Evolutionary conservation across 1,284 basidiomycete genomes (phyloP), one percentile per base, ranked within the genome.

Genomic region (Ganoderma leucocontextum): DNA sequence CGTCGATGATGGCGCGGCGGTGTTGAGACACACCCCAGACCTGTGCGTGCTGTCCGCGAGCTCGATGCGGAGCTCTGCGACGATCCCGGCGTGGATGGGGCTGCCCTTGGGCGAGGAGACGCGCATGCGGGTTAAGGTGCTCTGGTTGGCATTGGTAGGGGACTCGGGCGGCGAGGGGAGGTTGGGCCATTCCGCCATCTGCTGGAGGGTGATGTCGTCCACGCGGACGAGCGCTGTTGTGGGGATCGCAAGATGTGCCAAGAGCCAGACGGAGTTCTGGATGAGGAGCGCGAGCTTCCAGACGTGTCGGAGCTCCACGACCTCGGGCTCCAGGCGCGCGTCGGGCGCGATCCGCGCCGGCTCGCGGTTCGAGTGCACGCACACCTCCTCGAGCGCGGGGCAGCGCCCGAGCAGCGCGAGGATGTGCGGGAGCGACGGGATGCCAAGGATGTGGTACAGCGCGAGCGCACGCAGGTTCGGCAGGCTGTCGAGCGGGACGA

Each of bases 391-490:
- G 25, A 67, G 47, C 35, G 25, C 4, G 22, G 66, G 66, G 41
- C 66, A 67, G 19, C 66, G 62, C 8, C 19, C 15, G 15, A 67
- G 44, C 4, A 67, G 62, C 8, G 47, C 36, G 17, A 67, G 58
- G 49, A 67, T 52, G 19, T 42, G 49, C 7, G 58, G 39, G 5
- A 63, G 33, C 4, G 39, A 58, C 3, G 49, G 59, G 15, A 47
- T 52, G 15, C 61, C 62, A 10, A 49, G 25, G 15, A 60, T 60
- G 9, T 57, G 39, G 35, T 62, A n/a, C 3, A 67, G 47, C 33
- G 53, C 22, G 25, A 67, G 66, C 35, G 36, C 49, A 7, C 58
- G 63, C 44, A 67, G 52, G 41, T 47, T 64, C 13, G 66, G 62
- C 47, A 67, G 60, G 33, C 49, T 17, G 41, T 67, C 66, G 17